Percentiles rank a stretch among this genome's conserved stretches.
Conservation (phyloP, 345 rosid species). For the Limnanthes douglasii region DNA sequence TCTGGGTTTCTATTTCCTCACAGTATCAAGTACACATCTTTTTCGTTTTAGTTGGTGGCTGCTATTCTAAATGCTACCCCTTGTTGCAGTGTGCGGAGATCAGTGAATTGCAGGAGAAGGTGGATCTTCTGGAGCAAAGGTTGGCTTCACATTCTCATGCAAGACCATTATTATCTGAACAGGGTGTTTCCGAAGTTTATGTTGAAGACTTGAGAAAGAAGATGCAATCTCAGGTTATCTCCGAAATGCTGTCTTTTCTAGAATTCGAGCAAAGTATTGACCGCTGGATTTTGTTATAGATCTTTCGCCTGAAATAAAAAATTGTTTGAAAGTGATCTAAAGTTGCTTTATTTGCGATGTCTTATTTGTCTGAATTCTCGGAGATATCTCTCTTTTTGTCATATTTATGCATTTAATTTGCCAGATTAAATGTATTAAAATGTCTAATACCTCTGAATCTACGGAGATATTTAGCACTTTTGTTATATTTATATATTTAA, state of each 20-base stretch:
- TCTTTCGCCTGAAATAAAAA: constrained; percentile 1
- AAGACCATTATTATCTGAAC: constrained; percentile 27
- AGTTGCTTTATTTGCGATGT: no score
- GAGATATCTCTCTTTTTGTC: no score
- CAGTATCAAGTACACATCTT: no score
- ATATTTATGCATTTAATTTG: no score
- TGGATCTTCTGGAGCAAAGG: constrained; percentile 51
- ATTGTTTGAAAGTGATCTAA: neutral
- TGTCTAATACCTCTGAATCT: neutral
- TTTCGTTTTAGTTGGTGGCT: constrained; percentile 1
- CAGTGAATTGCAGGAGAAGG: constrained; percentile 68
- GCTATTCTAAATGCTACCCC: neutral
- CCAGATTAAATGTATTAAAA: no score
- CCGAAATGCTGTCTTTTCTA: neutral
- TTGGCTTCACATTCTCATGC: constrained; percentile 36
- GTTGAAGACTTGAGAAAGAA: constrained; percentile 59
- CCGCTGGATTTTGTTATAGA: neutral
- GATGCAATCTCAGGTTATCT: constrained; percentile 63
- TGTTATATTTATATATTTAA: no score
- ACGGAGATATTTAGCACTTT: neutral
- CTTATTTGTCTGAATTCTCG: no score
- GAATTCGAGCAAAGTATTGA: neutral
- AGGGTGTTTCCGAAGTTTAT: constrained; percentile 27
- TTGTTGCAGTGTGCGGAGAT: constrained; percentile 60
- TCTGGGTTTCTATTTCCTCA: no score